Base-by-base conservation (phyloP, 176 grass and related monocot species). In the Bonia amplexicaulis region DNA sequence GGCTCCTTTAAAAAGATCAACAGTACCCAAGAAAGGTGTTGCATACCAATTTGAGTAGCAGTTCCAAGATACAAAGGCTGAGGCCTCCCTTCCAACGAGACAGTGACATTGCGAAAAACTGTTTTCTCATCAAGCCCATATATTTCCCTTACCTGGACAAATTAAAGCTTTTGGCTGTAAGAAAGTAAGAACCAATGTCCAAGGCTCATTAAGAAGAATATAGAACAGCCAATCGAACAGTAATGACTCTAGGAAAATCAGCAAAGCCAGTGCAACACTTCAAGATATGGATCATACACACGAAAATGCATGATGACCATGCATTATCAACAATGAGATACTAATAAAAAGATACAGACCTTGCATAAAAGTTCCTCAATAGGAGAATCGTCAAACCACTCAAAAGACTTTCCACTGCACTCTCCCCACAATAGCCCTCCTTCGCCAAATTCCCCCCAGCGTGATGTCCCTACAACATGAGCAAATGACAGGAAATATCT, bases 351-450 rank as follows among this genome's bases (percentile, higher is more conserved):
- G 71, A 58, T 68, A 91, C n/a, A 90, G 44, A 98, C 96, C 93
- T 95, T 95, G 63, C 66, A 90, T 61, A 98, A 86, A 87, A 98
- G 76, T 55, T 95, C 93, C 53, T 98, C 85, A 46, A 90, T 58
- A 71, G 96, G 91, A 89, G 84, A 80, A 77, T 91, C 91, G 20
- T 90, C 87, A 90, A 92, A 93, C 96, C 93, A 95, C 48, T 93
- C 93, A 58, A 89, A 95, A 80, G 90, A 89, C 71, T 98, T 93
- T 84, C 91, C 90, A 39, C 49, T 92, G 83, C 96, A 98, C 85
- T 93, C 96, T 89, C 93, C 96, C 96, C 93, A 98, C 86, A 98
- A 84, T 57, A 98, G 87, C 33, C 96, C 93, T 69, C 96, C 96
- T 80, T 90, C 89, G 35, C 96, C 96, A 29, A 92, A 98, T 85